phyloP scores from a whole-genome alignment of 805 yeast species.

The Wickerhamiella siamensis region DNA sequence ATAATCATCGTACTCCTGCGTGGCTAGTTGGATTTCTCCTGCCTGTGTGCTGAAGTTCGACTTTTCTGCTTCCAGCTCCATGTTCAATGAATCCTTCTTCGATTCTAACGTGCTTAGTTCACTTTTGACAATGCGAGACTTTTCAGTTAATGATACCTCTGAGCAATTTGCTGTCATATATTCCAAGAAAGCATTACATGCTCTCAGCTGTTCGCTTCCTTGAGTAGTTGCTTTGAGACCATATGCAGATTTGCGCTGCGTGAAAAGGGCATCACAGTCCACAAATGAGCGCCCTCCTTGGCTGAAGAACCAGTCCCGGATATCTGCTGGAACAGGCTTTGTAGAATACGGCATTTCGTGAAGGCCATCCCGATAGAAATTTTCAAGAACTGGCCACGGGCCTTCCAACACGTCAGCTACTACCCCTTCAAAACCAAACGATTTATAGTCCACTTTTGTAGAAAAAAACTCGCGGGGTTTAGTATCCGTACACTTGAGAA shows the following conservation, averaged over 20 bases:
- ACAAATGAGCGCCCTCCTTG: neutral
- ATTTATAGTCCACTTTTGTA: neutral
- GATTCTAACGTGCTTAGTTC: too few relatives aligned
- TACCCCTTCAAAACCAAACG: conserved; percentile 68
- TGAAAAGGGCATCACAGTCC: neutral
- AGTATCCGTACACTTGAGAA: too few relatives aligned
- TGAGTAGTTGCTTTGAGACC: conserved; percentile 6
- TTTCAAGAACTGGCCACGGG: conserved; percentile 48
- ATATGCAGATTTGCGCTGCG: conserved; percentile 4
- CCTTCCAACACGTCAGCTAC: conserved; percentile 59
- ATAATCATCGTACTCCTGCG: too few relatives aligned
- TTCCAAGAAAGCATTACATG: neutral
- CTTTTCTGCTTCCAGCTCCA: too few relatives aligned
- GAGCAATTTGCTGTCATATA: too few relatives aligned
- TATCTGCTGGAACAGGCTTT: conserved; percentile 21
- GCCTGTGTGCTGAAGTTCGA: too few relatives aligned
- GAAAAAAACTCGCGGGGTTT: neutral
- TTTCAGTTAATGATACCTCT: too few relatives aligned
- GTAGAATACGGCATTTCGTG: conserved; percentile 52
- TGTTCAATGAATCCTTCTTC: too few relatives aligned
- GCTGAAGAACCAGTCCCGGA: neutral
- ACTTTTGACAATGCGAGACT: too few relatives aligned
- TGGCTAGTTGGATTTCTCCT: too few relatives aligned
- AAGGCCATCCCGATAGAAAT: conserved; percentile 14
- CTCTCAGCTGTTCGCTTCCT: neutral